Percentiles rank a stretch among this genome's conserved stretches.
Evolutionary conservation across 768 basidiomycete species (phyloP).

Genomic region (Auricularia heimuer): DNA sequence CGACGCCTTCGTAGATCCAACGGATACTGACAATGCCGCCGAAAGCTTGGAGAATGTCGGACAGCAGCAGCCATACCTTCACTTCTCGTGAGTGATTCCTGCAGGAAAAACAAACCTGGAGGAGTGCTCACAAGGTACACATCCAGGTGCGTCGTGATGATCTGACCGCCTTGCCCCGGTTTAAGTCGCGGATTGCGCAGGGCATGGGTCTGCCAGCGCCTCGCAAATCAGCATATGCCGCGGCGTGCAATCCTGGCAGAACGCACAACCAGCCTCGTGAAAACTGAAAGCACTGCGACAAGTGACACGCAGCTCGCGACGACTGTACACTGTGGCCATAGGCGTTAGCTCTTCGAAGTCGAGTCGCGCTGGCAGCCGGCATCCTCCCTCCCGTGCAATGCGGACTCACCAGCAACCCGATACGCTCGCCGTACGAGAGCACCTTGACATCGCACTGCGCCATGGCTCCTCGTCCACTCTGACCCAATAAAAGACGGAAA

Average conservation of each 20-base stretch:
- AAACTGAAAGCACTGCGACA: conserved; percentile 25
- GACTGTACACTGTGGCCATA: not conserved
- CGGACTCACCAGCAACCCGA: no score
- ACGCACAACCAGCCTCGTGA: conserved; percentile 24
- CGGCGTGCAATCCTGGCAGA: conserved; percentile 16
- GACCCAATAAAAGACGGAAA: no score
- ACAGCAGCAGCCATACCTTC: conserved; percentile 17
- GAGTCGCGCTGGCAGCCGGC: no score
- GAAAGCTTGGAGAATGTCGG: conserved; percentile 29
- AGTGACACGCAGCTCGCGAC: conserved; percentile 24
- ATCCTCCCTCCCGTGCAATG: no score
- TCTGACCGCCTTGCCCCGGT: conserved; percentile 6
- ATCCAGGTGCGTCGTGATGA: conserved; percentile 29
- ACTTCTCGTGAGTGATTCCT: not conserved
- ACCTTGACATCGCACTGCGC: no score
- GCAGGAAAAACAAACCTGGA: conserved; percentile 15
- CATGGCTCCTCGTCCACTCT: no score
- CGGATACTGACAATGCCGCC: conserved; percentile 29
- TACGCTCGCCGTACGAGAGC: no score
- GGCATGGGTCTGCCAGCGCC: not conserved
- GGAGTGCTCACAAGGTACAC: conserved; percentile 27
- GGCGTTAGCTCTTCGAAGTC: no score
- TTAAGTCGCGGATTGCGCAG: conserved; percentile 8
- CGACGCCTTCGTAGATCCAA: conserved; percentile 28
- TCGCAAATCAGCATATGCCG: conserved; percentile 12